Evolutionary conservation across 345 rosid genomes (phyloP).

Genomic region (Limnanthes douglasii): DNA sequence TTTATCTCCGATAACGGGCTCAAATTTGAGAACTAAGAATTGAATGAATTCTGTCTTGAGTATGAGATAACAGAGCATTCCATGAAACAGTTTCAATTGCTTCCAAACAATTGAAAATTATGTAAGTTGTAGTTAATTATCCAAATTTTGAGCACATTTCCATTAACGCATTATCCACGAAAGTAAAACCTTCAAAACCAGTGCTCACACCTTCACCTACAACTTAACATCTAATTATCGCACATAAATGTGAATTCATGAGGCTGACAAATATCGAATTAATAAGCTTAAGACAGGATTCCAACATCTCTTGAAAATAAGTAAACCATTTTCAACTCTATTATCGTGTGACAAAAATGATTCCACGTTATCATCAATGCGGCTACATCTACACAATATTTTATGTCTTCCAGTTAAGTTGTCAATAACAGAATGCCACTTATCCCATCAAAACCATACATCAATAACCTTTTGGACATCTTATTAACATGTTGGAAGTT

Average conservation of each 20-base stretch:
- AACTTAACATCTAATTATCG: conserved; percentile 21
- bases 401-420: conserved; percentile 90
- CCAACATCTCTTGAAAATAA: conserved; percentile 51
- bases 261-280: conserved; percentile 43
- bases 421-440: conserved; percentile 75
- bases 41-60: too few species aligned
- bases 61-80: conserved; percentile 60
- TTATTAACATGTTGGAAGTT: conserved; percentile 67
- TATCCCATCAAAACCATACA: conserved; percentile 81
- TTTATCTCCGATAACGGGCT: too few species aligned
- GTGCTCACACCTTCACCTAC: conserved; percentile 35
- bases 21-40: too few species aligned
- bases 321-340: conserved; percentile 83
- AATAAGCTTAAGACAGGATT: conserved; percentile 32
- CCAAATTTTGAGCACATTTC: conserved; percentile 39
- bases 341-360: conserved; percentile 85
- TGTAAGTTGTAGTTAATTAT: conserved; percentile 17
- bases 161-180: conserved; percentile 44
- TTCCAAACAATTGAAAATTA: conserved; percentile 29
- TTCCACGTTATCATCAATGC: conserved; percentile 77
- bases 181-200: conserved; percentile 36
- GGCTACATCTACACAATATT: conserved; percentile 91
- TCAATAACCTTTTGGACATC: conserved; percentile 73
- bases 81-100: conserved; percentile 59
- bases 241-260: conserved; percentile 28